Base-by-base conservation (phyloP, 768 basidiomycete species). In the Podaxis pistillaris region DNA sequence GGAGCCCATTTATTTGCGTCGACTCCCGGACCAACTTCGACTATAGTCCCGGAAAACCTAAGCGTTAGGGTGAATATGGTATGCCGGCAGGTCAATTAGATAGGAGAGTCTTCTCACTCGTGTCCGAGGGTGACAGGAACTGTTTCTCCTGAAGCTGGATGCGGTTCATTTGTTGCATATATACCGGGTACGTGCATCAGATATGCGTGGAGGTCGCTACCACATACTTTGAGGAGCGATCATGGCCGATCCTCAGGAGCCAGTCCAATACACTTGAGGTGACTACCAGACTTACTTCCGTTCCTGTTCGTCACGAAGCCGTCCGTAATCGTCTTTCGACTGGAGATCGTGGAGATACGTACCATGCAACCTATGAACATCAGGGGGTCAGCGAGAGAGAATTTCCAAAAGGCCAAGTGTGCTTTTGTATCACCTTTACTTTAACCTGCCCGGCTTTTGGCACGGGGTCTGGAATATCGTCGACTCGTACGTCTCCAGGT, bases 141-240 rank as follows among this genome's bases (percentile, higher is more conserved):
- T 4, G 68, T 74, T 58, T 79, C 76, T 15, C 76, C 76, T 0
- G 80, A 78, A 17, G 79, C 49, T 5, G 67, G 67, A 65, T 81
- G 73, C 3, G 79, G 73, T n/a, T 68, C 64, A 4, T 73, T 72
- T 6, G 60, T 55, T 15, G 74, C 73, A 52, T 71, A 73, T 55
- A 66, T 33, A 7, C 30, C 69, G 49, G 72, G 64, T 36, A 74
- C 59, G 30, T 63, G 60, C 1, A 66, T 65, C 15, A 75, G 66
- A 60, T 76, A 82, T 13, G 79, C 78, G 64, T 84, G 81, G 11
- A 84, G 68, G 64, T 84, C 83, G 49, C 76, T 78, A 7, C 81
- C 81, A 61, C 81, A 83, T 58, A 82, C 80, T 74, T 54, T 28
- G 5, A 36, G 26, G 19, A 36, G 19, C 26, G 52, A 47, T 41